phyloP scores from a whole-genome alignment of 2,329 filamentous ascomycete species.

The Mollisia scopiformis region DNA sequence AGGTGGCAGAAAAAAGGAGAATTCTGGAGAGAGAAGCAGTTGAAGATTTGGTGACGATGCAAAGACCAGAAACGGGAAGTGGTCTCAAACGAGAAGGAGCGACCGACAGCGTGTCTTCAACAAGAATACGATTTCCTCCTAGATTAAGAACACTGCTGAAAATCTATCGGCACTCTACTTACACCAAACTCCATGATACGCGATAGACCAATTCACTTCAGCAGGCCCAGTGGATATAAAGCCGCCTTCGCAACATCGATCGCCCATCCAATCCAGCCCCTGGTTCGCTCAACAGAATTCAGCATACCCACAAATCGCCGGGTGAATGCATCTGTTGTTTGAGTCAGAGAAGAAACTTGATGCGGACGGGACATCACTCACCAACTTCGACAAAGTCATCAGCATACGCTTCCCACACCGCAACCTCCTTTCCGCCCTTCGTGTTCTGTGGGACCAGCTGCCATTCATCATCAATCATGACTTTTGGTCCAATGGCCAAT shows the following conservation, averaged over 20 bases:
- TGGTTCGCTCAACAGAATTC: constrained; percentile 50
- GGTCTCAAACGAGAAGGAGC: background rate
- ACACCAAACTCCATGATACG: background rate
- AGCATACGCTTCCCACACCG: constrained; percentile 63
- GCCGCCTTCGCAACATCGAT: constrained; percentile 21
- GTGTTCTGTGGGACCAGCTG: constrained; percentile 22
- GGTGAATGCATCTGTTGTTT: constrained; percentile 53
- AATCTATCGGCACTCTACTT: background rate
- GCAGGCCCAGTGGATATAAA: constrained; percentile 1
- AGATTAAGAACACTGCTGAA: background rate
- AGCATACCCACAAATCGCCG: constrained; percentile 55
- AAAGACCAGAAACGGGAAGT: background rate
- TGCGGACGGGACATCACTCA: constrained; percentile 7
- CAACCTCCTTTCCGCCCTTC: constrained; percentile 40
- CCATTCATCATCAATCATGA: constrained; percentile 48
- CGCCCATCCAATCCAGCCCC: constrained; percentile 55
- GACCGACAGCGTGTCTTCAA: background rate
- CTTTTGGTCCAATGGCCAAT: constrained; percentile 59
- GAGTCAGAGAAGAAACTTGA: constrained; percentile 3
- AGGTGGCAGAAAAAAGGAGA: background rate
- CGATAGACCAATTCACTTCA: background rate
- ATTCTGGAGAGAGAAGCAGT: too few relatives aligned
- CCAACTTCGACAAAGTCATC: constrained; percentile 56
- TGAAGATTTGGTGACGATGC: background rate
- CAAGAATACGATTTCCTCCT: background rate